A percentile compares a stretch with the other conserved stretches of the same genome.
phyloP scores from a whole-genome alignment of 495 filamentous ascomycete species.

The Podospora australis region DNA sequence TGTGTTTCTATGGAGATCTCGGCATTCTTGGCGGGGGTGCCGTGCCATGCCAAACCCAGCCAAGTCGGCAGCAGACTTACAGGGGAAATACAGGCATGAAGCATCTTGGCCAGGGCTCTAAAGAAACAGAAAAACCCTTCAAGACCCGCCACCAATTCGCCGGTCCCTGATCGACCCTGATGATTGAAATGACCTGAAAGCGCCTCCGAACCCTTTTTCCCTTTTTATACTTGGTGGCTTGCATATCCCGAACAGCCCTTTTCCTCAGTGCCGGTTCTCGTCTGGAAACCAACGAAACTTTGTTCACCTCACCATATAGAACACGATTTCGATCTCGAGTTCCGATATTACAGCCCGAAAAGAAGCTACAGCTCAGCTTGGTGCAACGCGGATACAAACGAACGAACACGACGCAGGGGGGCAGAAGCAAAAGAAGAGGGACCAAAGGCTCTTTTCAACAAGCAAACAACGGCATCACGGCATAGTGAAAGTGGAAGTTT shows the following conservation, averaged over 20 bases:
- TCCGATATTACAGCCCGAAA: too few species aligned
- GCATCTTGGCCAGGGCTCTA: neutral
- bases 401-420: neutral
- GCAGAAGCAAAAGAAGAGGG: neutral
- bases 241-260: too few species aligned
- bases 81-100: neutral
- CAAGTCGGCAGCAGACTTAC: neutral
- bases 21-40: constrained; percentile 3
- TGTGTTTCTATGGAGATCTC: neutral
- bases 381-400: neutral
- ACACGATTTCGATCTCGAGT: too few species aligned
- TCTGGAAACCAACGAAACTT: too few species aligned
- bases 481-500: too few species aligned
- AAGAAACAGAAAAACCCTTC: neutral
- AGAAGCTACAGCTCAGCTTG: neutral
- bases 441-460: neutral
- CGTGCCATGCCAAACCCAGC: neutral
- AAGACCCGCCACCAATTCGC: neutral
- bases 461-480: too few species aligned
- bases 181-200: neutral
- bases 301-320: too few species aligned
- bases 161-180: neutral
- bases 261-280: too few species aligned
- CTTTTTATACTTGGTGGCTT: neutral
- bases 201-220: neutral